Conservation (phyloP, 1,139 yeast species). For the Groenewaldozyma auringiensis region DNA sequence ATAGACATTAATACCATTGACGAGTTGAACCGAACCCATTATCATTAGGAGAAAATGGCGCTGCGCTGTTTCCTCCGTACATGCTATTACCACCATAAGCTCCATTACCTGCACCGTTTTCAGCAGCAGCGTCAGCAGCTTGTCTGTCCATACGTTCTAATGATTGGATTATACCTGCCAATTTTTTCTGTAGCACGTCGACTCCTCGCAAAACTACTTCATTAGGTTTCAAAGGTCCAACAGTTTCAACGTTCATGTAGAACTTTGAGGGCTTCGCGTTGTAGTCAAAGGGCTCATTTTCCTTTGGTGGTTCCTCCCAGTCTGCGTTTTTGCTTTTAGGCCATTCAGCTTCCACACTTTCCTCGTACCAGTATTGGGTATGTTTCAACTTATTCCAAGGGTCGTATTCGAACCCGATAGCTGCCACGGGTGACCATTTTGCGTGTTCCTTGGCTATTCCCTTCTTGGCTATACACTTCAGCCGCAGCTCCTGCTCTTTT, state of each 20-base stretch:
- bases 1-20: background rate
- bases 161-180: constrained; percentile 83
- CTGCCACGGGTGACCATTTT: constrained; percentile 96
- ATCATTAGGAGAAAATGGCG: background rate
- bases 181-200: constrained; percentile 75
- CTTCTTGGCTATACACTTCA: constrained; percentile 92
- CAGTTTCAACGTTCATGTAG: constrained; percentile 86
- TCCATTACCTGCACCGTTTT: background rate
- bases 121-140: background rate
- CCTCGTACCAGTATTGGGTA: constrained; percentile 96
- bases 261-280: constrained; percentile 72
- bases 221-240: constrained; percentile 81
- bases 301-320: constrained; percentile 93
- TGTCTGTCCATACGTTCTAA: constrained; percentile 40
- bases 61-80: too few species aligned
- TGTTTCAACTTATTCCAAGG: constrained; percentile 98
- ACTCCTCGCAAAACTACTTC: constrained; percentile 83
- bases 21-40: background rate
- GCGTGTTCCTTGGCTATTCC: constrained; percentile 99
- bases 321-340: constrained; percentile 81
- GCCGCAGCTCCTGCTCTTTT: constrained; percentile 82
- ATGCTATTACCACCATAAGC: background rate
- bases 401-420: constrained; percentile 96
- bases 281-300: constrained; percentile 81
- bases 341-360: constrained; percentile 85